These are phyloP conservation scores for Mitragyna speciosa DNA, from an alignment of 257 asterid genomes.

Conservation along the genomic window DNA sequence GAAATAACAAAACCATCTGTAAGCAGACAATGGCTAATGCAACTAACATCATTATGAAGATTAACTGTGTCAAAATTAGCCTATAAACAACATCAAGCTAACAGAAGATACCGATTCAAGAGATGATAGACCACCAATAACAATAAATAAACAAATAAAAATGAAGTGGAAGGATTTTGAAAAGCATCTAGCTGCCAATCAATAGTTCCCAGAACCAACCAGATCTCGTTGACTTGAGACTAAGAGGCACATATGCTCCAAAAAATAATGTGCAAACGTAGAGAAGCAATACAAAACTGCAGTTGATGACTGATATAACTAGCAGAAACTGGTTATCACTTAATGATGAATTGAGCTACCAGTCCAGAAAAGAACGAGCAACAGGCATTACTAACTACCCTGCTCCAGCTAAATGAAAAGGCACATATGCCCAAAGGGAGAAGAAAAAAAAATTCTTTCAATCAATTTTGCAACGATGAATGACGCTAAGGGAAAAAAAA, in stretches of 20 bases:
- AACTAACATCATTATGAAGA: background rate
- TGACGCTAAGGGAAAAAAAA: background rate
- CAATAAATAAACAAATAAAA: background rate
- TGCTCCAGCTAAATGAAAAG: background rate
- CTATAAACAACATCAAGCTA: background rate
- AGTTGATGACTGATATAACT: background rate
- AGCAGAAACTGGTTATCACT: background rate
- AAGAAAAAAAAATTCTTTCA: background rate
- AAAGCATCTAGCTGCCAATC: background rate
- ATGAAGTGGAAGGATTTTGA: background rate
- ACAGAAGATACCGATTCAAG: too few relatives aligned
- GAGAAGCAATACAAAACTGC: background rate
- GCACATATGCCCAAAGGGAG: background rate
- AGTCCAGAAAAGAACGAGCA: background rate
- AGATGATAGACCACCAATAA: background rate
- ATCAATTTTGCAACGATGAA: background rate
- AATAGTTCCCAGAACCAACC: background rate
- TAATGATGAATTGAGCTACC: background rate
- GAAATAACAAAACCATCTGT: background rate
- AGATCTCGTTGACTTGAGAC: background rate
- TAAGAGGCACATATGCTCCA: too few relatives aligned
- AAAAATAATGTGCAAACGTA: too few relatives aligned
- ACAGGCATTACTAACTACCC: background rate
- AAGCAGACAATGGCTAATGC: background rate
- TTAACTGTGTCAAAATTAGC: background rate